Evolutionary conservation across 495 filamentous ascomycete genomes (phyloP), one percentile per base, ranked within the genome.

Genomic region (Aspergillus taichungensis): DNA sequence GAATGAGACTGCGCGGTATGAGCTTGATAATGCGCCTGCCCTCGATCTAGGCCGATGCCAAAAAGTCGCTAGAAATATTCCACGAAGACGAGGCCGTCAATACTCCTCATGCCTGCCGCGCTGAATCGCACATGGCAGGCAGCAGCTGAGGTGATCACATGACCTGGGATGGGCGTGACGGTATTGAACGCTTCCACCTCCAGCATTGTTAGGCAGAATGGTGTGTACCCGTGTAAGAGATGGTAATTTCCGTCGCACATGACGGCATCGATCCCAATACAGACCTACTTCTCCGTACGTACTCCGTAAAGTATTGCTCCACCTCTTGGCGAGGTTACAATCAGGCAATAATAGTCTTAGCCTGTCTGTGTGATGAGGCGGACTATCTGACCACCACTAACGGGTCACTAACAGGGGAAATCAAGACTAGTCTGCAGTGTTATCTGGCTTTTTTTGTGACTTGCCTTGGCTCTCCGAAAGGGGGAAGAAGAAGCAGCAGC

Each of bases 91-190:
- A 40, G 18, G 18, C 37, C n/a, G 45, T 39, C 41, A 46, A 40
- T 42, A 41, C 31, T 45, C 27, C 35, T 34, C 38, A 18, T 43
- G 43, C 47, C 33, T 45, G 52, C 14, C 43, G 33, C 46, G 47
- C 42, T 49, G 40, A 35, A 46, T 31, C 8, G n/a, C 31, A 35
- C 28, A 38, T 11, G 24, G 18, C 18, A n/a, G 5, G 1, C 40
- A 24, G 11, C 13, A 13, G 9, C 9, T 37, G 34, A 13, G 5
- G 31, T 34, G 7, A 30, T 46, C 30, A 31, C 28, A 13, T 33
- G 37, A 28, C 18, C 1, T 24, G 4, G 18, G 4, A 1, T 24
- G 2, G 1, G 18, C 4, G 28, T 10, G 8, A 10, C 31, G 11
- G 38, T 52, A 52, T 40, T n/a, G n/a, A n/a, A n/a, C n/a, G n/a